Conservation (phyloP, 148 eudicot genomes). For the Rhododendron mucronatum region DNA sequence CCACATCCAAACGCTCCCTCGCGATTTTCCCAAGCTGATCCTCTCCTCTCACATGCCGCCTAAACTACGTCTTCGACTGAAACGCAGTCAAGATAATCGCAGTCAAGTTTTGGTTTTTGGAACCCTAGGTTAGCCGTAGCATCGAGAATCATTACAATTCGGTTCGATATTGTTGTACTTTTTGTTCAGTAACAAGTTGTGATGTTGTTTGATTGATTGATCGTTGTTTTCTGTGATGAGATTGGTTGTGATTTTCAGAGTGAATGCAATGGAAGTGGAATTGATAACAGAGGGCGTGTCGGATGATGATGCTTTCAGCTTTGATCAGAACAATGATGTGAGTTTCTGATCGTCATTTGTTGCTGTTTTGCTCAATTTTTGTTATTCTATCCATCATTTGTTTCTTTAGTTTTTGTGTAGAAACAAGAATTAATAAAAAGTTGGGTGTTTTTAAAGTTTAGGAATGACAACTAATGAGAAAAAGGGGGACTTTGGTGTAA, state of each 20-base stretch:
- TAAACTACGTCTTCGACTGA: neutral
- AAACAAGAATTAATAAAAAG: no score
- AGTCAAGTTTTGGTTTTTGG: neutral
- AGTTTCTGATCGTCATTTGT: slow-evolving; percentile 4
- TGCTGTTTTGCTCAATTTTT: neutral
- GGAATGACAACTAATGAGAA: neutral
- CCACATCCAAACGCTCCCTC: neutral
- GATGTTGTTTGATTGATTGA: neutral
- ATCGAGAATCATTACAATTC: neutral
- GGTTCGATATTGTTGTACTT: neutral
- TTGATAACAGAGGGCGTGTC: slow-evolving; percentile 37
- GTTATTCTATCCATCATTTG: neutral
- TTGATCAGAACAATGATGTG: slow-evolving; percentile 38
- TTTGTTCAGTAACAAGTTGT: neutral
- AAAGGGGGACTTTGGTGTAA: neutral
- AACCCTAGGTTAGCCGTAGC: neutral
- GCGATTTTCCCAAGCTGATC: neutral
- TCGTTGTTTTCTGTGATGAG: neutral
- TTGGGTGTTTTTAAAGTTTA: neutral
- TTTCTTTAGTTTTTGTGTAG: neutral
- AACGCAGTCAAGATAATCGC: neutral
- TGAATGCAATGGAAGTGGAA: slow-evolving; percentile 49
- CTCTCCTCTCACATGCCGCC: neutral
- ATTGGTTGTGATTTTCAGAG: slow-evolving; percentile 1
- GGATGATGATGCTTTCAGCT: slow-evolving; percentile 40